Evolutionary conservation across 495 filamentous ascomycete genomes (phyloP).

Genomic region (Friedmanniomyces simplex): DNA sequence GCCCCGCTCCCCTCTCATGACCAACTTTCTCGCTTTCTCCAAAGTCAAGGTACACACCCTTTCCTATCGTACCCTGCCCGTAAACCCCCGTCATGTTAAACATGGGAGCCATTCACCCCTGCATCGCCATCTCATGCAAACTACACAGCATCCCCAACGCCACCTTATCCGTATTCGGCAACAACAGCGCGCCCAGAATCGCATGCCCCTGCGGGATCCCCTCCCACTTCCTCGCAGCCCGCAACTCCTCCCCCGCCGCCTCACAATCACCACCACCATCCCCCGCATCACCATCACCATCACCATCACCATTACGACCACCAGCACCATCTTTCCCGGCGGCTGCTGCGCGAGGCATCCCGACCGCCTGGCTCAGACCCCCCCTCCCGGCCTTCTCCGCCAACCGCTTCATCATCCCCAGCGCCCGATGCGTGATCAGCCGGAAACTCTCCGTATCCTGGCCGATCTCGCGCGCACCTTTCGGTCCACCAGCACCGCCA

Average conservation of each 20-base stretch:
- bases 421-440: constrained; percentile 36
- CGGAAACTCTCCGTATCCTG: constrained; percentile 24
- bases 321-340: not conserved
- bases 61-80: too few species aligned
- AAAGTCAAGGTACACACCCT: not conserved
- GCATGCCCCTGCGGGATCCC: constrained; percentile 30
- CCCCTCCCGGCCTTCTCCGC: constrained; percentile 36
- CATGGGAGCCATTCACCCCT: not conserved
- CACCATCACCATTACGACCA: constrained; percentile 8
- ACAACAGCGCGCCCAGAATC: constrained; percentile 27
- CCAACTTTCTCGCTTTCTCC: not conserved
- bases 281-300: not conserved
- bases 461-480: constrained; percentile 8
- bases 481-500: too few species aligned
- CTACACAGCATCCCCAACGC: constrained; percentile 26
- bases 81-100: too few species aligned
- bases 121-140: constrained; percentile 23
- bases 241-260: too few species aligned
- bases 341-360: too few species aligned
- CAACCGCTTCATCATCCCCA: constrained; percentile 47
- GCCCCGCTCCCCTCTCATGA: too few species aligned
- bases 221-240: constrained; percentile 18
- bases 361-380: not conserved
- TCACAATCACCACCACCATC: not conserved
- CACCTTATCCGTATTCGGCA: constrained; percentile 22